Evolutionary conservation across 1,284 basidiomycete species (phyloP).

Genomic region (Vanrija sp.): DNA sequence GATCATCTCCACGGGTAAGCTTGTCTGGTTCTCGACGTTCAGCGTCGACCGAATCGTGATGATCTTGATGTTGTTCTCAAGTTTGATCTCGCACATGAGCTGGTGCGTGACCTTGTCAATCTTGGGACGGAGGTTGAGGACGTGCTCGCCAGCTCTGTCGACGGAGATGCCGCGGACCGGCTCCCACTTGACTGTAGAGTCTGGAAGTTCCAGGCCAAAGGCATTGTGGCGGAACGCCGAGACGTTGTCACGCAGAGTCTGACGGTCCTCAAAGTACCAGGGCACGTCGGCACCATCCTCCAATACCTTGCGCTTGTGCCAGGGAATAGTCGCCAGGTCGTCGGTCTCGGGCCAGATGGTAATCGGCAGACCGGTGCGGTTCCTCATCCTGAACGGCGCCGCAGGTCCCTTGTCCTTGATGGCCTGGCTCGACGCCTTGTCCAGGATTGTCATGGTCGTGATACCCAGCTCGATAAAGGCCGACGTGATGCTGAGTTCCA

Average conservation of each 20-base stretch:
- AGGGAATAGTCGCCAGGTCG: constrained; percentile 14
- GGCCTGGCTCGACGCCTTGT: constrained; percentile 66
- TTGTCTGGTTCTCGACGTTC: constrained; percentile 84
- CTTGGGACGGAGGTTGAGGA: constrained; percentile 79
- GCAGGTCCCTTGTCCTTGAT: constrained; percentile 76
- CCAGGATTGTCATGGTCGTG: constrained; percentile 68
- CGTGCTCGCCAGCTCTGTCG: constrained; percentile 88
- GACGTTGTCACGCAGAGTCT: constrained; percentile 86
- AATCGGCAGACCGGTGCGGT: constrained; percentile 80
- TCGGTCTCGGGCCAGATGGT: constrained; percentile 71
- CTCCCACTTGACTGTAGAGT: constrained; percentile 75
- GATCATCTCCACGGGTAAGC: constrained; percentile 90
- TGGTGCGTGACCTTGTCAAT: constrained; percentile 72
- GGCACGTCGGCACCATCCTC: constrained; percentile 74
- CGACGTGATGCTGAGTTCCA: constrained; percentile 89
- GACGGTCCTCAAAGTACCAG: constrained; percentile 98
- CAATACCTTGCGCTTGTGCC: constrained; percentile 42
- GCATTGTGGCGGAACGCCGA: constrained; percentile 73
- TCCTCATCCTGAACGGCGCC: constrained; percentile 89
- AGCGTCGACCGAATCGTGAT: constrained; percentile 94
- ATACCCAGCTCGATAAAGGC: constrained; percentile 84
- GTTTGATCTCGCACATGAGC: constrained; percentile 82
- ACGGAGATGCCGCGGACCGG: constrained; percentile 83
- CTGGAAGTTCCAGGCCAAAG: constrained; percentile 77
- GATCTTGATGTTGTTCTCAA: constrained; percentile 91